These are phyloP conservation scores for Phytopythium montanum DNA, from an alignment of 352 stramenopile genomes.

Conservation along the genomic window DNA sequence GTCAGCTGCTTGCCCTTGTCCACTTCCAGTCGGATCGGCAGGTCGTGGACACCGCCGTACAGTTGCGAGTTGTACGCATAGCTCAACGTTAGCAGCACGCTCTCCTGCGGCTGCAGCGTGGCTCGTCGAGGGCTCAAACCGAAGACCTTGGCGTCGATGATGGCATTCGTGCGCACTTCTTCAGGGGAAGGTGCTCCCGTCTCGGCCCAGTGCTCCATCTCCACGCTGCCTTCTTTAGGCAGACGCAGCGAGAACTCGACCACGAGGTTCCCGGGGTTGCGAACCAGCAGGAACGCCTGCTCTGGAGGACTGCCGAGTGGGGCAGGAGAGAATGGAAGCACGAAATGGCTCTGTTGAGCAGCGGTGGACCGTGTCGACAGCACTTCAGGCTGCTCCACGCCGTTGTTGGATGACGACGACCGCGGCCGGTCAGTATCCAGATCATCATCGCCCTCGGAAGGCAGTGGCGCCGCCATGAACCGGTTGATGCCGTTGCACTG, in stretches of 20 bases:
- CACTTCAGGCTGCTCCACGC: conserved; percentile 1
- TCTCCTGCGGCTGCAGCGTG: conserved; percentile 57
- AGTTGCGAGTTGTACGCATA: conserved; percentile 69
- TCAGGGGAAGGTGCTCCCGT: conserved; percentile 81
- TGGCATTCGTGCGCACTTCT: conserved; percentile 66
- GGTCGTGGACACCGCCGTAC: conserved; percentile 82
- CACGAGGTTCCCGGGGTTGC: conserved; percentile 84
- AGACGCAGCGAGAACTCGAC: conserved; percentile 85
- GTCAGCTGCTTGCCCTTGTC: conserved; percentile 89
- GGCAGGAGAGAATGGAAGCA: conserved; percentile 78
- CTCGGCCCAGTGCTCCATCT: conserved; percentile 93
- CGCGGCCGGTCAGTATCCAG: conserved; percentile 8
- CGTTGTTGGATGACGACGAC: not conserved
- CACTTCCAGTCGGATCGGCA: conserved; percentile 86
- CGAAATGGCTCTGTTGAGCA: conserved; percentile 40
- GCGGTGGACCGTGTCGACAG: not conserved
- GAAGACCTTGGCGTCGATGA: conserved; percentile 82
- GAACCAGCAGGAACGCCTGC: conserved; percentile 71
- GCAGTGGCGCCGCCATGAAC: conserved; percentile 55
- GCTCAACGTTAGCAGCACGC: conserved; percentile 52
- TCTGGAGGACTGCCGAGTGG: conserved; percentile 47
- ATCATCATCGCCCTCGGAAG: conserved; percentile 16
- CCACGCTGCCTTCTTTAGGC: conserved; percentile 89
- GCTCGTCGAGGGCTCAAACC: conserved; percentile 46
- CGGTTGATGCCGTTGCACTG: conserved; percentile 69